These are phyloP conservation scores for Boletellus ananiceps DNA, from an alignment of 768 basidiomycete species.

Conservation along the genomic window DNA sequence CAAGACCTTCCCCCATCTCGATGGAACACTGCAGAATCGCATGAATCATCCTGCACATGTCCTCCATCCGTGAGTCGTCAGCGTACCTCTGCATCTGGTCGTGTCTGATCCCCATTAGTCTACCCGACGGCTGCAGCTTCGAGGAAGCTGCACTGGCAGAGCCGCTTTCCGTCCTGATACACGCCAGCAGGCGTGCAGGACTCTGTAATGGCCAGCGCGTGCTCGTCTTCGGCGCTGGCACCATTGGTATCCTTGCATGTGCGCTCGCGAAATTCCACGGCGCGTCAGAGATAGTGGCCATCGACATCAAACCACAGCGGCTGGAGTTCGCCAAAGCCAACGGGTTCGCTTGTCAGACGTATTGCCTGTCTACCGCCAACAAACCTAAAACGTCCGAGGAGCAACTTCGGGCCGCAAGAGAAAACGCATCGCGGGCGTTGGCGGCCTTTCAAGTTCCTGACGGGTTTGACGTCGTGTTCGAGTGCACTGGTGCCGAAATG, in stretches of 20 bases:
- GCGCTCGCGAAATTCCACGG: conserved; percentile 71
- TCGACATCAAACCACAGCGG: conserved; percentile 82
- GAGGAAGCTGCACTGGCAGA: conserved; percentile 88
- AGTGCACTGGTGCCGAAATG: conserved; percentile 91
- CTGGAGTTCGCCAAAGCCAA: conserved; percentile 71
- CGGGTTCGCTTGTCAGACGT: conserved; percentile 74
- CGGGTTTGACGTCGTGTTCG: conserved; percentile 91
- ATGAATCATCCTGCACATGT: conserved; percentile 89
- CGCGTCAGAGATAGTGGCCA: conserved; percentile 65
- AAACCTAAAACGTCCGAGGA: conserved; percentile 53
- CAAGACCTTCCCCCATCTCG: conserved; percentile 87
- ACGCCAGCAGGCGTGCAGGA: conserved; percentile 47
- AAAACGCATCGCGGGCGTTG: conserved; percentile 48
- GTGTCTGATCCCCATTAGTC: conserved; percentile 37
- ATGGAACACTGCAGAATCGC: conserved; percentile 82
- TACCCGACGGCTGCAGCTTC: conserved; percentile 72
- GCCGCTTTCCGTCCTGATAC: conserved; percentile 87
- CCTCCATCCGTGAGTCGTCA: conserved; percentile 72
- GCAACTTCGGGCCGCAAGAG: conserved; percentile 56
- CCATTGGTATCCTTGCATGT: conserved; percentile 89
- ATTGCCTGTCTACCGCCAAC: conserved; percentile 52
- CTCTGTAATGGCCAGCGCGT: conserved; percentile 57
- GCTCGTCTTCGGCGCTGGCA: conserved; percentile 88
- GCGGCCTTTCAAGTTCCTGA: conserved; percentile 54
- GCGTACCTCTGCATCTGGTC: background rate